Conservation (phyloP, 2,329 filamentous ascomycete species). For the Aspergillus ochraceus region DNA sequence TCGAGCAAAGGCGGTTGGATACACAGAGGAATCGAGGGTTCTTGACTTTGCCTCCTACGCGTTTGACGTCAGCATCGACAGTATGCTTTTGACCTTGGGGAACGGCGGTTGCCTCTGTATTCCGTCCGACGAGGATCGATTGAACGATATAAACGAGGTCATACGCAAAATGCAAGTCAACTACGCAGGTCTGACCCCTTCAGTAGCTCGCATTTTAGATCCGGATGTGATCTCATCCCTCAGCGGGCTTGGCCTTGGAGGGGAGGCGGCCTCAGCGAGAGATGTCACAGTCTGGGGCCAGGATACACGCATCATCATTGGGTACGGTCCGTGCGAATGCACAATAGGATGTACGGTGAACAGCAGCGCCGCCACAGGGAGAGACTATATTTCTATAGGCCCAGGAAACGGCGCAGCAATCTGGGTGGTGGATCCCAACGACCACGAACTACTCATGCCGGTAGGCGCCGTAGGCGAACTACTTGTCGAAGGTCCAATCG, state of each 20-base stretch:
- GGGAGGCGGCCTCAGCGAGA: conserved; percentile 45
- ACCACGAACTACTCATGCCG: conserved; percentile 38
- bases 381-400: conserved; percentile 42
- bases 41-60: conserved; percentile 60
- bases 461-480: conserved; percentile 51
- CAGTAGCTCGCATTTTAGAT: conserved; percentile 53
- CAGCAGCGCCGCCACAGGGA: conserved; percentile 32
- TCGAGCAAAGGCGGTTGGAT: conserved; percentile 54
- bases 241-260: conserved; percentile 43
- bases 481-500: conserved; percentile 48
- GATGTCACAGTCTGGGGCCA: conserved; percentile 45
- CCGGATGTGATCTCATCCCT: conserved; percentile 44
- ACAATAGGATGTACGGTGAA: conserved; percentile 44
- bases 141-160: conserved; percentile 51
- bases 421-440: conserved; percentile 43
- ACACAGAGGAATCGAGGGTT: conserved; percentile 55
- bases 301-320: conserved; percentile 47
- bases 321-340: conserved; percentile 46
- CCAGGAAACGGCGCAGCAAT: conserved; percentile 35
- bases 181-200: conserved; percentile 60
- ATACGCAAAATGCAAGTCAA: conserved; percentile 54
- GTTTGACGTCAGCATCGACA: conserved; percentile 55
- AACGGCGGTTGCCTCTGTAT: conserved; percentile 62
- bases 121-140: conserved; percentile 51
- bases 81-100: conserved; percentile 56